These are phyloP conservation scores for Aspergillus transmontanensis DNA, from an alignment of 2,329 filamentous ascomycete species.

Conservation along the genomic window DNA sequence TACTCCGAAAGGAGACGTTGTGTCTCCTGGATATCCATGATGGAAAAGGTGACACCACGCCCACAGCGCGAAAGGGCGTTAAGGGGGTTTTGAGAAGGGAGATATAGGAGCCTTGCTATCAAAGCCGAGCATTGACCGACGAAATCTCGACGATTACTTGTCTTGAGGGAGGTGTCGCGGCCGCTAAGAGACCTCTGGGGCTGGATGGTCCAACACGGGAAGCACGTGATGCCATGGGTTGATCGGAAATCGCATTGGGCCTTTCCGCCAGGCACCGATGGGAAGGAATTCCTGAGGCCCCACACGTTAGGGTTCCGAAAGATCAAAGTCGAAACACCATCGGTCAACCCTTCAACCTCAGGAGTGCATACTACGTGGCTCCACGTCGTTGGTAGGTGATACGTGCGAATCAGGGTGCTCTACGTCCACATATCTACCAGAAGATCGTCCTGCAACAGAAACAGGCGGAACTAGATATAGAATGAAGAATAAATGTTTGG, in stretches of 20 bases:
- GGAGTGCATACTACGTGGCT: too few species aligned
- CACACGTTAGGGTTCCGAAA: neutral
- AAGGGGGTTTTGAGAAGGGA: neutral
- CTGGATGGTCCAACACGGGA: neutral
- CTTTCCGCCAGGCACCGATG: neutral
- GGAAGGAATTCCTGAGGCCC: neutral
- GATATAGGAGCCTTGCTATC: neutral
- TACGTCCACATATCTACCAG: neutral
- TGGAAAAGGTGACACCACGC: slow-evolving; percentile 22
- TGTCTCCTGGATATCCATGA: slow-evolving; percentile 61
- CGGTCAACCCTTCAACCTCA: too few species aligned
- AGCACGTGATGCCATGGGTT: neutral
- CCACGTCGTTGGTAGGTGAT: too few species aligned
- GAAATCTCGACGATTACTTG: neutral
- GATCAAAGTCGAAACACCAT: too few species aligned
- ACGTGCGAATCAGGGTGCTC: neutral
- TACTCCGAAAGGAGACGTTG: slow-evolving; percentile 57
- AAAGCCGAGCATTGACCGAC: neutral
- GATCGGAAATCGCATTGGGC: neutral
- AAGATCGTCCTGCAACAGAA: neutral
- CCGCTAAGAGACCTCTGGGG: neutral
- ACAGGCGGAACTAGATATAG: neutral
- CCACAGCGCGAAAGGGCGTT: slow-evolving; percentile 4
- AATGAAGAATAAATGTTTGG: slow-evolving; percentile 2
- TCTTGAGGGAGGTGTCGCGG: neutral